Evolutionary conservation across 2,329 filamentous ascomycete species (phyloP), one percentile per base, ranked within the genome.

Genomic region (Colletotrichum lupini): DNA sequence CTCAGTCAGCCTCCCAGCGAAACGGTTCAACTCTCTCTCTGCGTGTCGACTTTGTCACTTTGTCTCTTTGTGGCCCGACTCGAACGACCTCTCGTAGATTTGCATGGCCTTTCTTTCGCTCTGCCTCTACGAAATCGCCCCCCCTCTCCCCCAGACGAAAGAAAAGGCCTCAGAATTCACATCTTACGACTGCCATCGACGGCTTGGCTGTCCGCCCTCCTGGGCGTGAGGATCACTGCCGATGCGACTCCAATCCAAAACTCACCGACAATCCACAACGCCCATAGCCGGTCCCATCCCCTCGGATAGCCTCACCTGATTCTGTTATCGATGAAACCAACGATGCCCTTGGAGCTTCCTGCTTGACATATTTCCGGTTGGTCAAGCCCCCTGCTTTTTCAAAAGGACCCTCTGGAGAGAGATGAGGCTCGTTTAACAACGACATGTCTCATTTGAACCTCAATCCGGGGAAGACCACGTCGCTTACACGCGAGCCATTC

Each of bases 391-490:
- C 26, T 64, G 42, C 19, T 42, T 49, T 49, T 37, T 26, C 35
- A 37, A 58, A 49, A 49, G 42, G 53, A 30, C 57, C 35, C 12
- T 12, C 59, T 16, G 19, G 56, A 24, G 59, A 46, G 42, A 73
- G 56, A 70, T 73, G 70, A 73, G 70, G 70, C 70, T 73, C 70
- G 67, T 57, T 60, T 56, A 60, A 60, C 67, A 32, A 65, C 49
- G 60, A 59, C 55, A 37, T 65, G 70, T 73, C 70, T 73, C 67
- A 70, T 64, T 57, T 65, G 55, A 56, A 52, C 35, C 32, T 64
- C 70, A 55, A 61, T 73, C 67, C 56, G 70, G 66, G 70, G 70
- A 73, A 73, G 55, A 70, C 70, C 70, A 73, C 28, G 70, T 73
- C 67, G 59, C 35, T 46, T 53, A 46, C 69, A 72, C 59, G 66